Percentiles rank a stretch among this genome's conserved stretches.
Evolutionary conservation across 2,329 filamentous ascomycete species (phyloP).

Genomic region (Trichoderma sp.): DNA sequence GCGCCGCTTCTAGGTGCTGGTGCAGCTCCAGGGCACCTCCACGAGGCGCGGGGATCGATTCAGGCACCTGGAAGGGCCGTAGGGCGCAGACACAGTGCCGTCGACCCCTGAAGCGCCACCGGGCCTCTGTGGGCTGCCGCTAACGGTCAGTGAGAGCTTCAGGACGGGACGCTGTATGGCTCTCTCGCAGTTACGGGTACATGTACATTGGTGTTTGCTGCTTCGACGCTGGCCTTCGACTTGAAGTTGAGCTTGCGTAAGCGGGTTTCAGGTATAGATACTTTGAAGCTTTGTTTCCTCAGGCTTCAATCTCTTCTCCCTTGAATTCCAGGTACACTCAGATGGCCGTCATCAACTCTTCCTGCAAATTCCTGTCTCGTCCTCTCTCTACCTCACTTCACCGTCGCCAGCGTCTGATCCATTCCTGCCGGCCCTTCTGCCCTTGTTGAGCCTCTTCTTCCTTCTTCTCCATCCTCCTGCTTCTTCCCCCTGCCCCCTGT

Average conservation of each 20-base stretch:
- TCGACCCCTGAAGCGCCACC: neutral
- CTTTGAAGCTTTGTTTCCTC: neutral
- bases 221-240: too few species aligned
- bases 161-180: neutral
- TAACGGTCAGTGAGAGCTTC: neutral
- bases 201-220: too few species aligned
- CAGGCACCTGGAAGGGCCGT: constrained; percentile 10
- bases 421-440: neutral
- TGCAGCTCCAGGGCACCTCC: constrained; percentile 20
- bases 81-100: neutral
- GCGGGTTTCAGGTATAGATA: neutral
- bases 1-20: constrained; percentile 8
- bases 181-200: neutral
- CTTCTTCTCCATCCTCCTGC: neutral
- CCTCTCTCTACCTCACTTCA: neutral
- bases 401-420: neutral
- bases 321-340: too few species aligned
- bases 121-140: neutral
- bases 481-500: neutral
- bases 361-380: neutral
- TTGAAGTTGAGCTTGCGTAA: neutral
- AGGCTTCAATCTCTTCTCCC: neutral
- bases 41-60: constrained; percentile 19
- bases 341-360: neutral
- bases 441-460: neutral